Evolutionary conservation across 495 filamentous ascomycete genomes (phyloP).

Genomic region (Lasiosphaeris hirsuta): DNA sequence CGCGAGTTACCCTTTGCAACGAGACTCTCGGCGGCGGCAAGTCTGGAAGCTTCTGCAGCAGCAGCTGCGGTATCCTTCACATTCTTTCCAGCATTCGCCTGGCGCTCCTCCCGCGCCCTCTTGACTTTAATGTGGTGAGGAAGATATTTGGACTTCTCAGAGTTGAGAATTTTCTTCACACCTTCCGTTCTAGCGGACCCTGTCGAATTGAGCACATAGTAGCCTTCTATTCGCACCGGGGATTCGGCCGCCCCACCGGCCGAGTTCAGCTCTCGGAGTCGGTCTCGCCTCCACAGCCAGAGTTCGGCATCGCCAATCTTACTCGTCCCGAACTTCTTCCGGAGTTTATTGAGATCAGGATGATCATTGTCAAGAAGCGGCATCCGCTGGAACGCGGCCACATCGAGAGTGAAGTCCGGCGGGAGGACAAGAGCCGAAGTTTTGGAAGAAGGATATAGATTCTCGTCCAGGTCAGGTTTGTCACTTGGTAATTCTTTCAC

Average conservation of each 20-base stretch:
- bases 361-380: slow-evolving; percentile 70
- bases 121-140: slow-evolving; percentile 96
- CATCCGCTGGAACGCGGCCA: slow-evolving; percentile 27
- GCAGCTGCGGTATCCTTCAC: slow-evolving; percentile 62
- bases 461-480: slow-evolving; percentile 34
- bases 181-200: slow-evolving; percentile 91
- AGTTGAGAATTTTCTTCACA: slow-evolving; percentile 87
- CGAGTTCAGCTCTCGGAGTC: slow-evolving; percentile 79
- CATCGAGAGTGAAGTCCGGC: slow-evolving; percentile 32
- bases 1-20: slow-evolving; percentile 76
- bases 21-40: slow-evolving; percentile 67
- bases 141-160: slow-evolving; percentile 96
- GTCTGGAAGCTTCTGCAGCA: slow-evolving; percentile 65
- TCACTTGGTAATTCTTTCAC: slow-evolving; percentile 14
- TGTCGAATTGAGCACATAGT: slow-evolving; percentile 81
- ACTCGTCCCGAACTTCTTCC: slow-evolving; percentile 63
- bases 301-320: slow-evolving; percentile 62
- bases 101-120: slow-evolving; percentile 80
- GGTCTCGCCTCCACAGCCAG: slow-evolving; percentile 90
- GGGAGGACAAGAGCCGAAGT: slow-evolving; percentile 29
- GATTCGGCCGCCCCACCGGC: slow-evolving; percentile 38
- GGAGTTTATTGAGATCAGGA: slow-evolving; percentile 73
- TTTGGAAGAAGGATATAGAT: slow-evolving; percentile 32
- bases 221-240: slow-evolving; percentile 67
- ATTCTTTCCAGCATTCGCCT: slow-evolving; percentile 72